Percentiles rank a stretch among this genome's conserved stretches.
Evolutionary conservation across 2,329 filamentous ascomycete genomes (phyloP).

Genomic region (Arthroderma uncinatum): DNA sequence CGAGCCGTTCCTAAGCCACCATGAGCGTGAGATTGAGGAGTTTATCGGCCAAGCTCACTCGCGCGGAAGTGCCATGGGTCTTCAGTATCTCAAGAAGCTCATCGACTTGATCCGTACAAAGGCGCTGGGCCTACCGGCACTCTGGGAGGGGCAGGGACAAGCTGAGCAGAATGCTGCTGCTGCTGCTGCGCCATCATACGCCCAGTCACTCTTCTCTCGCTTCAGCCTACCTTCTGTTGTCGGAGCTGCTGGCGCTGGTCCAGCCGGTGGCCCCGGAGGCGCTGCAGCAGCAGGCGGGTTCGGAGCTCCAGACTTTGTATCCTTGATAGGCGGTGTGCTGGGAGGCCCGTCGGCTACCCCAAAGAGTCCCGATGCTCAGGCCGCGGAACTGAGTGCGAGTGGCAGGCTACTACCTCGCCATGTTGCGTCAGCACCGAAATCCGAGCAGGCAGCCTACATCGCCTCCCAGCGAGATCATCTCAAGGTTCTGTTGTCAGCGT

Average conservation of each 20-base stretch:
- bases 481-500: constrained; percentile 59
- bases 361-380: constrained; percentile 30
- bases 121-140: constrained; percentile 64
- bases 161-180: constrained; percentile 29
- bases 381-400: constrained; percentile 45
- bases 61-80: constrained; percentile 61
- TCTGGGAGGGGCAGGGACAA: constrained; percentile 36
- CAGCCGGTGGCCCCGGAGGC: constrained; percentile 36
- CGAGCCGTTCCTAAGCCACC: constrained; percentile 75
- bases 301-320: constrained; percentile 56
- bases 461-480: constrained; percentile 68
- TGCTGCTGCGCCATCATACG: constrained; percentile 46
- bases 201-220: constrained; percentile 68
- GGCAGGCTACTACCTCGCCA: constrained; percentile 59
- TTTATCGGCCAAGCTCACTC: constrained; percentile 77
- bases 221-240: constrained; percentile 67
- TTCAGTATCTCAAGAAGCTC: constrained; percentile 60
- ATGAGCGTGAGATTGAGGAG: constrained; percentile 80
- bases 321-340: constrained; percentile 63
- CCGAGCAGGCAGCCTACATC: constrained; percentile 64
- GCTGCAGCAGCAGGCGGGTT: constrained; percentile 27
- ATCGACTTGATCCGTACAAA: constrained; percentile 64
- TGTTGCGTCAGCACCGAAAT: constrained; percentile 47
- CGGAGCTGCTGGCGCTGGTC: constrained; percentile 21
- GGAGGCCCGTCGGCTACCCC: constrained; percentile 44